Evolutionary conservation across 805 yeast species (phyloP), one percentile per base, ranked within the genome.

Genomic region (Candida incommunis): DNA sequence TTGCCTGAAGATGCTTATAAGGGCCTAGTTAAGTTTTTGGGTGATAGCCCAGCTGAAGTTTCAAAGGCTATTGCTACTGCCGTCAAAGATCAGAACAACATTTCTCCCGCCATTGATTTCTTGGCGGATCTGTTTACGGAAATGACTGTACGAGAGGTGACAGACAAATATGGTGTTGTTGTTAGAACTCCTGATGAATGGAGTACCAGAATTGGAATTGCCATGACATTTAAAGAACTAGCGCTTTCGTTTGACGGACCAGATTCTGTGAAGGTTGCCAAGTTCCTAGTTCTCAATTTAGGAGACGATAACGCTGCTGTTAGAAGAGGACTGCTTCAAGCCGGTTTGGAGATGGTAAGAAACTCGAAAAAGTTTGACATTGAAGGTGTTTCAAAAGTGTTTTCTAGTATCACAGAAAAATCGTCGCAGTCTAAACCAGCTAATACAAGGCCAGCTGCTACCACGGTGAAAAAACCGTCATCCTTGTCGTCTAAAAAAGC

Each of bases 241-340:
- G 98, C 58, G 76, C 50, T 94, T 96, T 23, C 68, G 80, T 47
- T 94, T 96, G 0, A 63, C 79, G 21, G 62, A 87, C 0, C 61
- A 87, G 45, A 74, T 74, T 49, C 68, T 72, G 37, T 50, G 4
- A 41, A 26, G 9, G 52, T 56, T 11, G 55, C 64, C 2, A 57
- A 60, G 1, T 62, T 72, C 4, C 74, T 85, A 29, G 70, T 71
- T 11, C 57, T 61, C 23, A 71, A 72, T 1, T 66, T 87, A 40
- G 87, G 85, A 23, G 97, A 88, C 57, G 70, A 72, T 47, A 82
- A 83, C 47, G 64, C 72, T 0, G 62, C 75, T 43, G 95, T 86
- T 3, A 74, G 92, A 44, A 82, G 78, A 49, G 94, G 83, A 57
- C 71, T 87, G 59, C 87, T 85, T 56, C 90, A 82, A 45, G 92